Evolutionary conservation across 2,329 filamentous ascomycete genomes (phyloP).

Genomic region (Sporothrix variecibatus): DNA sequence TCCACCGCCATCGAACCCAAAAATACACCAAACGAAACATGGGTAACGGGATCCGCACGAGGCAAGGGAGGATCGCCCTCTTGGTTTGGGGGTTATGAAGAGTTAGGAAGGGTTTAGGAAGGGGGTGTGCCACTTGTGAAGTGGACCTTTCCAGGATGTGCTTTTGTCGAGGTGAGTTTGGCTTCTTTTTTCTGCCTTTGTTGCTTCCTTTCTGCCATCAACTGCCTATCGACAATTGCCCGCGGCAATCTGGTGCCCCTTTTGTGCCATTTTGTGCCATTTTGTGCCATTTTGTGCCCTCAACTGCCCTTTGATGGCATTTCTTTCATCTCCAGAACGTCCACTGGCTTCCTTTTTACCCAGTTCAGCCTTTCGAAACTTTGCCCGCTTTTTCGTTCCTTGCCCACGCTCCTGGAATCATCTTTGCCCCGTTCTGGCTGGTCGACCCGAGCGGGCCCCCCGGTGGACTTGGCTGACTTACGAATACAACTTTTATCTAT

Average conservation of each 20-base stretch:
- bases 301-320: not conserved
- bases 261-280: not conserved
- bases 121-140: not conserved
- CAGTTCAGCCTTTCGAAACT: not conserved
- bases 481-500: too few relatives aligned
- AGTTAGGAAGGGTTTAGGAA: too few relatives aligned
- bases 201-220: not conserved
- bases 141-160: not conserved
- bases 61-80: conserved; percentile 14
- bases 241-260: conserved; percentile 10
- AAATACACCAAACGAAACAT: conserved; percentile 3
- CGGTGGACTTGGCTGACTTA: too few relatives aligned
- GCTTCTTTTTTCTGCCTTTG: not conserved
- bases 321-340: not conserved
- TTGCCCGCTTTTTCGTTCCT: not conserved
- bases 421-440: not conserved
- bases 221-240: not conserved
- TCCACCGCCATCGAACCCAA: not conserved
- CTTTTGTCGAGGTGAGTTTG: conserved; percentile 1
- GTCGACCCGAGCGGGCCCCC: not conserved
- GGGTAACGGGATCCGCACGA: conserved; percentile 12
- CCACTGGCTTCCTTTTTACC: not conserved
- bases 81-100: not conserved
- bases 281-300: too few relatives aligned
- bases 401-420: not conserved